Base-by-base conservation (phyloP, 495 filamentous ascomycete genomes). In the Talaromyces stipitatus region DNA sequence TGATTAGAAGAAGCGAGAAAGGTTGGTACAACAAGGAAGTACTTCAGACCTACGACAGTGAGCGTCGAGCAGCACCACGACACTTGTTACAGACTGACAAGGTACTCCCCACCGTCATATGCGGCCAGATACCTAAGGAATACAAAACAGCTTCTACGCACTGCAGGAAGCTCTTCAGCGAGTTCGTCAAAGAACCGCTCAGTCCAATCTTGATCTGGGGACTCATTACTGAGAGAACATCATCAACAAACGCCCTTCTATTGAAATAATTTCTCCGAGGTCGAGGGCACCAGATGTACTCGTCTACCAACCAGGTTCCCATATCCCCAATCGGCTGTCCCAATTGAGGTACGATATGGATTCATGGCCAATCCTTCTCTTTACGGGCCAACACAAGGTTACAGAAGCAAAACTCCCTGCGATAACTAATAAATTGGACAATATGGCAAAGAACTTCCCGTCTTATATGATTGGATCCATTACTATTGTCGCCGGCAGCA, bases 11-110 rank as follows among this genome's bases (percentile, higher is more conserved):
- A n/a, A n/a, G n/a, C n/a, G n/a, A n/a, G n/a, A 63, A 68, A 41
- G 70, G 71, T 29, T 58, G 67, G 36, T 70, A 70, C 11, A 62
- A 61, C 11, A 55, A 64, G 2, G 62, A 64, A 18, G 59, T 74
- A 22, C 67, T 78, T 0, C 30, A 67, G 8, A 75, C 73, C 3
- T 79, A 77, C 43, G 62, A 74, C 45, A 55, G 23, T 16, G 76
- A 79, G 52, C 66, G 76, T 18, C 55, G 18, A n/a, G 3, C 18
- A 22, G 16, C 22, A 7, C n/a, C 22, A 2, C n/a, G 16, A 20
- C 5, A 46, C 43, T 14, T 46, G 22, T 16, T 46, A 22, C n/a
- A 46, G 7, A n/a, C 22, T 20, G 43, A 46, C 11, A 20, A 24
- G 8, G 8, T 7, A 24, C 22, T 46, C n/a, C 22, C 22, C 3